Conservation (phyloP, 805 yeast genomes). For the Zygosaccharomyces bailii region DNA sequence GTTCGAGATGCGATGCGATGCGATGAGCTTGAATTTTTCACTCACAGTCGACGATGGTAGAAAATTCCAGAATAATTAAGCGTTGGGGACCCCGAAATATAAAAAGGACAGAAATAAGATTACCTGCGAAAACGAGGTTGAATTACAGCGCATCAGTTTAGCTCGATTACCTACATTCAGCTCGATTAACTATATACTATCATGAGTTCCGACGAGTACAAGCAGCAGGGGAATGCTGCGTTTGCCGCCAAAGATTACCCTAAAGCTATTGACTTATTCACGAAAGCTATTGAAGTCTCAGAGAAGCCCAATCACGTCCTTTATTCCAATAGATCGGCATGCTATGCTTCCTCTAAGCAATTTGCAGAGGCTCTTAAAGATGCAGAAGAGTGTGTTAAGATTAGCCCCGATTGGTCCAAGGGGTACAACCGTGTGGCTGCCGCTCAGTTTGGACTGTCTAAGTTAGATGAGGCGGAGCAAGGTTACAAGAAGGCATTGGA, state of each 20-base stretch:
- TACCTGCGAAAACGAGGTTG: neutral
- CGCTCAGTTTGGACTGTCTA: slow-evolving; percentile 83
- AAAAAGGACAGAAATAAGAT: slow-evolving; percentile 6
- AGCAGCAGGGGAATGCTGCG: slow-evolving; percentile 91
- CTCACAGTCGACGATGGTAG: slow-evolving; percentile 13
- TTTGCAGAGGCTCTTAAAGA: slow-evolving; percentile 75
- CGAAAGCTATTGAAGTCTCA: slow-evolving; percentile 84
- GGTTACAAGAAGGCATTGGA: slow-evolving; percentile 77
- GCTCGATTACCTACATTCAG: neutral
- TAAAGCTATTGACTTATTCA: slow-evolving; percentile 74
- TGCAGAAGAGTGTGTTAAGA: slow-evolving; percentile 76
- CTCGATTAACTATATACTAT: neutral
- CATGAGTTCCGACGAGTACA: slow-evolving; percentile 68
- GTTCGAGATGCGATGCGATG: slow-evolving; percentile 4
- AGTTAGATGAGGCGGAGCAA: slow-evolving; percentile 67
- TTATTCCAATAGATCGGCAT: slow-evolving; percentile 90
- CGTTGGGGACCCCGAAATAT: slow-evolving; percentile 9
- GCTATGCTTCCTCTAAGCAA: slow-evolving; percentile 74
- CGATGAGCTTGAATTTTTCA: slow-evolving; percentile 19
- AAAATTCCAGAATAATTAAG: slow-evolving; percentile 18
- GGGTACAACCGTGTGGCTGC: slow-evolving; percentile 93
- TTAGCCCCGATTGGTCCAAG: slow-evolving; percentile 89
- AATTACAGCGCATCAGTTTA: neutral
- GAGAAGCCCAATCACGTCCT: slow-evolving; percentile 85
- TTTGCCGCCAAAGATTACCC: slow-evolving; percentile 82